Evolutionary conservation across 768 basidiomycete genomes (phyloP), one percentile per base, ranked within the genome.

Genomic region (Boletus tylopilopsis): DNA sequence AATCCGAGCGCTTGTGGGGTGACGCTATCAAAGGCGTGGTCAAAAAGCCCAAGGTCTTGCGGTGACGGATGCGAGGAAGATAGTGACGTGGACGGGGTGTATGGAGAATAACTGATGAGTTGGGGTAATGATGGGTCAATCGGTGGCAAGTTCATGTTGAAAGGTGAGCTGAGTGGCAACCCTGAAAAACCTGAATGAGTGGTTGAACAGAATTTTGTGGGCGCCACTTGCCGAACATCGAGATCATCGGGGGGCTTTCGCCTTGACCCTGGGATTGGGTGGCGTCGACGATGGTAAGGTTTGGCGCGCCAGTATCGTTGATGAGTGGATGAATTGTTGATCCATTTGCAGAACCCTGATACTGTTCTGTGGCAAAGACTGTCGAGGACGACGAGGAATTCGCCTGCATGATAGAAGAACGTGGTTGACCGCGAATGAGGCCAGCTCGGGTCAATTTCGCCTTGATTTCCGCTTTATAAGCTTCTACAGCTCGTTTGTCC

Each of bases 401-500:
- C 38, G 73, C 67, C 54, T 73, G 71, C 46, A 76, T 59, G 50
- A 77, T 72, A 49, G 79, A 76, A 40, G 84, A 71, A 19, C 87
- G 82, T 13, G 87, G 89, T 62, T 90, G 87, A 35, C 89, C 89
- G 29, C 89, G 84, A 57, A 91, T 90, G 62, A 89, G 79, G 53
- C 87, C 87, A 37, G 82, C 82, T 54, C 81, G 75, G 35, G 85
- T 84, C 47, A 91, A 76, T 62, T 90, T 85, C 27, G 84, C 80
- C 68, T 90, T 92, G 68, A 92, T 91, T 52, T 81, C 78, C 18
- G 85, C 87, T 68, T 90, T 90, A 76, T 90, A 91, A 40, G 76
- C 77, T 59, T 90, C 86, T 41, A 90, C 88, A 8, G 80, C 80
- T 55, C 84, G 81, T 69, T 91, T 91, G 66, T 91, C 89, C 89